Percentiles rank a stretch among this genome's conserved stretches.
Conservation (phyloP, 495 filamentous ascomycete species). For the Penicillium samsonianum region DNA sequence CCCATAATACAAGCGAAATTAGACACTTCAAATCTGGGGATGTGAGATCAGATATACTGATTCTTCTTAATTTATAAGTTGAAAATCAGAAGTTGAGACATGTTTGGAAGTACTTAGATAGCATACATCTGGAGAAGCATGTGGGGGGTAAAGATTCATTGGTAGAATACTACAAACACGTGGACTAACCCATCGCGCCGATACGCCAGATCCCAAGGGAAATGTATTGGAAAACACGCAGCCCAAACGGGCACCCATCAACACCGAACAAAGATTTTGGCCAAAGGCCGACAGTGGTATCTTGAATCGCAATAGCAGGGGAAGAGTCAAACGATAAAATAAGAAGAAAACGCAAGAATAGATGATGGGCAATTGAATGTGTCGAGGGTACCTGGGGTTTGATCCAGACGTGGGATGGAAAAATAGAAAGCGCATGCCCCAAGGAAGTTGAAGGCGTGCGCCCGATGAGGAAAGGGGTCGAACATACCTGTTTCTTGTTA, state of each 20-base stretch:
- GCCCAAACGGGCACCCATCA: constrained; percentile 10
- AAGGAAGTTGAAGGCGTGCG: neutral
- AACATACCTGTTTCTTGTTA: constrained; percentile 25
- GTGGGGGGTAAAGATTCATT: neutral
- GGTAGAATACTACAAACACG: constrained; percentile 6
- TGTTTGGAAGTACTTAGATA: neutral
- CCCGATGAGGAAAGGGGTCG: constrained; percentile 1
- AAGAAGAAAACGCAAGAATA: constrained; percentile 5
- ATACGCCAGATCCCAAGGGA: constrained; percentile 18
- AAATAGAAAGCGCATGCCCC: neutral
- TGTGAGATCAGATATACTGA: neutral
- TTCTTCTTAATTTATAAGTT: neutral
- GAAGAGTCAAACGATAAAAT: neutral
- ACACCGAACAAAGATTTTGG: constrained; percentile 22
- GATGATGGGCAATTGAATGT: constrained; percentile 2
- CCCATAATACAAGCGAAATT: neutral
- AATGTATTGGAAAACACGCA: constrained; percentile 5
- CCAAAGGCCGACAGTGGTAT: constrained; percentile 19
- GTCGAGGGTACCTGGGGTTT: neutral
- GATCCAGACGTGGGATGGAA: neutral
- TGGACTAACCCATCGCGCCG: constrained; percentile 5
- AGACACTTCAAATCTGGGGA: neutral
- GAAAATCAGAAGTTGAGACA: neutral
- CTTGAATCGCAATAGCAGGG: constrained; percentile 14
- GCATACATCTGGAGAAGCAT: neutral